Percentiles rank a stretch among this genome's conserved stretches.
These are phyloP conservation scores for Stentor coeruleus DNA, from an alignment of 73 alveolate genomes.

Conservation along the genomic window DNA sequence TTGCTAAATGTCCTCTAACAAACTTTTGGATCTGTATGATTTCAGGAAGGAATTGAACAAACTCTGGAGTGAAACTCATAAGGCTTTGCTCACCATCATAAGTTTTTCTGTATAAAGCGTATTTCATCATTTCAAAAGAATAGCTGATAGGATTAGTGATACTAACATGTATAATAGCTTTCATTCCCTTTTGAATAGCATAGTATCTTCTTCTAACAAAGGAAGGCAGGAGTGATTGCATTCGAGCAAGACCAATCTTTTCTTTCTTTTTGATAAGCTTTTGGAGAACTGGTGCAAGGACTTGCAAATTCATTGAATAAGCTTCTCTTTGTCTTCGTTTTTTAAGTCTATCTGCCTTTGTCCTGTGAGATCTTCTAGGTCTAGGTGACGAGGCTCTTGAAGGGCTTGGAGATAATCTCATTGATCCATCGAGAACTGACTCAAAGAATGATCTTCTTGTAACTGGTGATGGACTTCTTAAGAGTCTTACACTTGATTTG, in stretches of 20 bases:
- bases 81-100: neutral
- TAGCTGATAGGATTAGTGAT: neutral
- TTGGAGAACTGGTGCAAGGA: constrained; percentile 9
- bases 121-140: constrained; percentile 14
- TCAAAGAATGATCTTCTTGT: neutral
- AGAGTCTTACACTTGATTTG: neutral
- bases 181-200: constrained; percentile 23
- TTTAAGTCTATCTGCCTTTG: neutral
- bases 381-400: neutral
- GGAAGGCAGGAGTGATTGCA: neutral
- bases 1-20: neutral
- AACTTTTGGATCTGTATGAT: constrained; percentile 1
- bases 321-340: neutral
- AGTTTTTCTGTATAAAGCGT: neutral
- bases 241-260: neutral
- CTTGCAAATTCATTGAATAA: neutral
- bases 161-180: constrained; percentile 3
- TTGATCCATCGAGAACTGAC: neutral
- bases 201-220: constrained; percentile 17
- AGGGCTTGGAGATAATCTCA: neutral
- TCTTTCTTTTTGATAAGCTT: neutral
- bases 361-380: neutral
- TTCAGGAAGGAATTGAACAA: neutral
- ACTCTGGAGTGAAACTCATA: neutral
- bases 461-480: neutral